Conservation (phyloP, 495 filamentous ascomycete genomes). For the Trichoderma gamsii region DNA sequence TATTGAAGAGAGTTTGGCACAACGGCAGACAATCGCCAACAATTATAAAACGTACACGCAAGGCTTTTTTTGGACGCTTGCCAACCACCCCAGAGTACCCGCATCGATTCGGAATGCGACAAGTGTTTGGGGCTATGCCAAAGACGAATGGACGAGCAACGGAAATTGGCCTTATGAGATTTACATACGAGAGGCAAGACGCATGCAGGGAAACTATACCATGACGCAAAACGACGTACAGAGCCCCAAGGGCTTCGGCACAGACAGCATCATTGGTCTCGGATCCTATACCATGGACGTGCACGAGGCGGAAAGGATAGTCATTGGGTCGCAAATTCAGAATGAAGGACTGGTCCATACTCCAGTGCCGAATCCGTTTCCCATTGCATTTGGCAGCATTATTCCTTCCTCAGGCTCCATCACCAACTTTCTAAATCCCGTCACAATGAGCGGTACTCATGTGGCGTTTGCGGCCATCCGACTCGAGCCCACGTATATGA, state of each 20-base stretch:
- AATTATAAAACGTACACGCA: not conserved
- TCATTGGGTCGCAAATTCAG: not conserved
- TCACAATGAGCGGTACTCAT: not conserved
- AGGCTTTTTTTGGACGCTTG: not conserved
- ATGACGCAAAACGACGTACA: conserved; percentile 1
- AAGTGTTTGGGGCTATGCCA: conserved; percentile 1
- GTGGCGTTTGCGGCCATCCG: not conserved
- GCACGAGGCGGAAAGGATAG: not conserved
- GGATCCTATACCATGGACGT: not conserved
- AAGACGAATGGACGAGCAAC: not conserved
- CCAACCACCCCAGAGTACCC: not conserved
- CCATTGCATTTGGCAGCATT: not conserved
- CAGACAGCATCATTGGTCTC: not conserved
- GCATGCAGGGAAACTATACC: not conserved
- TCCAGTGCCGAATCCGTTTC: not conserved
- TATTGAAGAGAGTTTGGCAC: not conserved
- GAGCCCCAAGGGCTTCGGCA: not conserved
- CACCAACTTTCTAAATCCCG: not conserved
- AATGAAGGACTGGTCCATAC: not conserved
- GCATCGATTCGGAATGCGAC: not conserved
- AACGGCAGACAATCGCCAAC: not conserved
- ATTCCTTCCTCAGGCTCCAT: not conserved
- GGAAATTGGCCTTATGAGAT: conserved; percentile 1
- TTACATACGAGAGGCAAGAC: not conserved
- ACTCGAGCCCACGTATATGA: not conserved